phyloP scores from a whole-genome alignment of 208 protist species.

The Acanthamoeba castellanii region DNA sequence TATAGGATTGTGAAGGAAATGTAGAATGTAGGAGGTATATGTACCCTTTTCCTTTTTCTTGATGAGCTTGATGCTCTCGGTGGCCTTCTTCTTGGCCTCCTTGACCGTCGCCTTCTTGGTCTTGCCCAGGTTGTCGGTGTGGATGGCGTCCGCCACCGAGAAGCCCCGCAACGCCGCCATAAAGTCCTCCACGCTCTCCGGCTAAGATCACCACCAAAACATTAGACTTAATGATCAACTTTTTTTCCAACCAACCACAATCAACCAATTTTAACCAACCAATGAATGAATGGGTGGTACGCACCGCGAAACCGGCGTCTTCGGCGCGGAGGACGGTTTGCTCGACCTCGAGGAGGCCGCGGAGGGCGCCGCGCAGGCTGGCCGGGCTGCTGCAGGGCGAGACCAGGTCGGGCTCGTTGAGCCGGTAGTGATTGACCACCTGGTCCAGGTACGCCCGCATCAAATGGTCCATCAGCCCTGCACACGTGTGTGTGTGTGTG shows the following conservation, averaged over 20 bases:
- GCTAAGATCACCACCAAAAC: background rate
- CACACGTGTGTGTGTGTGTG: too few relatives aligned
- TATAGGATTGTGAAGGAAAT: too few relatives aligned
- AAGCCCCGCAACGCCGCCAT: background rate
- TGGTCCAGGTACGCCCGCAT: background rate
- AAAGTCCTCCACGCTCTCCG: background rate
- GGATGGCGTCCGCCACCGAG: background rate
- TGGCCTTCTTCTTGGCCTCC: background rate
- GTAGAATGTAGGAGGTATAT: background rate
- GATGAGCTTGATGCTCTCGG: slow-evolving; percentile 2
- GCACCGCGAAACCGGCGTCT: background rate
- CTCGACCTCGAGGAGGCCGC: background rate
- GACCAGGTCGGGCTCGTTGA: background rate
- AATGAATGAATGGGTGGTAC: background rate
- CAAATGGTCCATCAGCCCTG: slow-evolving; percentile 15
- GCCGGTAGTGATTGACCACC: background rate
- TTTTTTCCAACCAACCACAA: background rate
- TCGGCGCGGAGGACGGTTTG: background rate
- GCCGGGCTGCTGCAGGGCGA: background rate
- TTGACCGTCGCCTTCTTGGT: background rate
- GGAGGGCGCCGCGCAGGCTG: too few relatives aligned
- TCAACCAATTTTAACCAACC: background rate
- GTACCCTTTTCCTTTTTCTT: background rate
- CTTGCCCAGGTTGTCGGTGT: background rate
- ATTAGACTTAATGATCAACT: too few relatives aligned